phyloP scores from a whole-genome alignment of 106 monocot genomes.

The Hemerocallis citrina region DNA sequence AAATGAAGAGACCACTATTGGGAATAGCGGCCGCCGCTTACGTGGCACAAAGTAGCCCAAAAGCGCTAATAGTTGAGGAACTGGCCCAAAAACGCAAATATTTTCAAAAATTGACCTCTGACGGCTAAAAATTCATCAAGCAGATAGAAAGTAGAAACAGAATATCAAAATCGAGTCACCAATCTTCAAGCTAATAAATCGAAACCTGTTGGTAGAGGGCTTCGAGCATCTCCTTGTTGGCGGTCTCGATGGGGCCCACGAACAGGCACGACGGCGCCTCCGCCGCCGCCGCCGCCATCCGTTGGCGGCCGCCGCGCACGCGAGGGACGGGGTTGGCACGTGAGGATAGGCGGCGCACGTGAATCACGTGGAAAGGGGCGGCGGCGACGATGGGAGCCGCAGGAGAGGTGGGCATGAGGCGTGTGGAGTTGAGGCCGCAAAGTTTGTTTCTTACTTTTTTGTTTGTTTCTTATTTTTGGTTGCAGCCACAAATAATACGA shows the following conservation, averaged over 20 bases:
- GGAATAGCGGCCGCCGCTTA: too few relatives aligned
- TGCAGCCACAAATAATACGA: too few relatives aligned
- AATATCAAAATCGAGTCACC: background rate
- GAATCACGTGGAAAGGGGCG: background rate
- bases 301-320: slow-evolving; percentile 1
- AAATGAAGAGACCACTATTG: too few relatives aligned
- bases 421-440: too few relatives aligned
- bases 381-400: slow-evolving; percentile 3
- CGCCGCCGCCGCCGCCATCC: slow-evolving; percentile 11
- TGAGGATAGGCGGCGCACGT: background rate
- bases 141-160: too few relatives aligned
- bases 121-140: too few relatives aligned
- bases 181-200: background rate
- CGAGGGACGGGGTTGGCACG: background rate
- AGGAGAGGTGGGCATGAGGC: slow-evolving; percentile 4
- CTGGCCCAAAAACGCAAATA: too few relatives aligned
- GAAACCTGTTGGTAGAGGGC: slow-evolving; percentile 84
- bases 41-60: too few relatives aligned
- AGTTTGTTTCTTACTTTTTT: too few relatives aligned
- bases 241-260: slow-evolving; percentile 85
- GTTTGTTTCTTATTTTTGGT: too few relatives aligned
- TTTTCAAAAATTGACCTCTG: too few relatives aligned
- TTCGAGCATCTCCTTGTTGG: slow-evolving; percentile 94
- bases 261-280: slow-evolving; percentile 93
- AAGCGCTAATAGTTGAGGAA: too few relatives aligned